Evolutionary conservation across 805 yeast species (phyloP), one percentile per base, ranked within the genome.

Genomic region (Suhomyces kilbournensis): DNA sequence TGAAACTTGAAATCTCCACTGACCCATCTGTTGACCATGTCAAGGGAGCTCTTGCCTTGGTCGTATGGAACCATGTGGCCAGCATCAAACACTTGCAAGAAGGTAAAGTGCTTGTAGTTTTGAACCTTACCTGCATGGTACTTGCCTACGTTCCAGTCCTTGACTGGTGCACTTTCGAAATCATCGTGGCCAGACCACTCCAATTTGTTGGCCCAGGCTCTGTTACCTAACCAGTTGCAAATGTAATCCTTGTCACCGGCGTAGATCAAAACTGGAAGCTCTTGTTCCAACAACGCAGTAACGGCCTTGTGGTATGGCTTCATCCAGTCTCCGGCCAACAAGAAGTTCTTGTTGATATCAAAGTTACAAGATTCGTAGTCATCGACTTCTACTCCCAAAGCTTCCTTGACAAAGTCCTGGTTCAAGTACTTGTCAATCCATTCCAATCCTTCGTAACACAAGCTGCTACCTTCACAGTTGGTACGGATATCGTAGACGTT

Each of bases 51-150:
- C 61, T 81, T 84, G 17, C 97, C 96, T 74, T 88, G 93, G 71
- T 92, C 92, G 63, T 74, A 86, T 15, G 97, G 97, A 56, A 90
- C 97, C 97, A 92, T 91, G 72, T 93, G 97, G 25, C 97, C 97
- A 49, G 96, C 97, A 56, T 84, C 93, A 63, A 77, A 92, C 8
- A 92, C 82, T 68, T 97, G 81, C 68, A 90, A 77, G 75, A 86
- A 93, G 3, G 96, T 88, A 60, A 92, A 83, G 54, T 81, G 77
- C 46, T 85, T 85, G 58, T 76, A 80, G 63, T 82, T 86, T 75
- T 90, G 90, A 26, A 85, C 86, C 62, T 86, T 83, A 54, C 98
- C 98, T 22, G 66, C 69, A 40, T 60, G 58, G 50, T 59, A 59
- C 58, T 66, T 68, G 50, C 67, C 70, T 25, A 71, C 74, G 32